Evolutionary conservation across 305 asterid genomes (phyloP), one percentile per base, ranked within the genome.

Genomic region (Fraxinus paxiana): DNA sequence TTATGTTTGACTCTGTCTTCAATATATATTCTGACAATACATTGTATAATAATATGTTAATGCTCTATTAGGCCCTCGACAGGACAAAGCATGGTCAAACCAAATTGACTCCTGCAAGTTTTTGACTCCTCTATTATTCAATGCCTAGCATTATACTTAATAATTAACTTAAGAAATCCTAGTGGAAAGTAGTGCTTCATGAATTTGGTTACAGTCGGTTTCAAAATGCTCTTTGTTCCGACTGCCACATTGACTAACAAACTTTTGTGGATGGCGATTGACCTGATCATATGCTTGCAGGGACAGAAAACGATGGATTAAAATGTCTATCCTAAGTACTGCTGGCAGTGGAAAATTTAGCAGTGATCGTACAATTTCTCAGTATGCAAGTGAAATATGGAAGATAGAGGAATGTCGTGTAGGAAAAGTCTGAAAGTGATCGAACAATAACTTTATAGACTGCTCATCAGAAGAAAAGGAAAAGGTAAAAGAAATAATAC

Each of bases 281-380:
- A 61, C 77, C n/a, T 73, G 10, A 74, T 79, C 37, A 24, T 51
- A 38, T 75, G 59, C 30, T 70, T 82, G 77, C 97, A 96, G 99
- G 98, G 98, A 94, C 89, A 90, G 93, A 83, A 91, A 92, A 90
- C 90, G 87, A 86, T 96, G 99, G 99, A 90, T 80, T 79, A 93
- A 91, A 87, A 96, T 92, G 97, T 96, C 99, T 10, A 96, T 96
- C 77, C 92, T 93, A 72, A 96, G 99, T 90, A 94, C 98, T 26
- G 95, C 98, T 24, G 98, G 99, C 67, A 90, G 97, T 80, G 98
- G 99, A 26, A 94, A 96, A 56, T 96, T 96, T 82, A 94, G 99
- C 87, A 96, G 99, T 41, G 99, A 96, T 79, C 89, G 99, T 2
- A 96, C 99, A 30, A 96, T 96, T 54, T 93, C 92, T 2, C 98